Evolutionary conservation across 169 alveolate genomes (phyloP), one percentile per base, ranked within the genome.

Genomic region (Perkinsus marinus): DNA sequence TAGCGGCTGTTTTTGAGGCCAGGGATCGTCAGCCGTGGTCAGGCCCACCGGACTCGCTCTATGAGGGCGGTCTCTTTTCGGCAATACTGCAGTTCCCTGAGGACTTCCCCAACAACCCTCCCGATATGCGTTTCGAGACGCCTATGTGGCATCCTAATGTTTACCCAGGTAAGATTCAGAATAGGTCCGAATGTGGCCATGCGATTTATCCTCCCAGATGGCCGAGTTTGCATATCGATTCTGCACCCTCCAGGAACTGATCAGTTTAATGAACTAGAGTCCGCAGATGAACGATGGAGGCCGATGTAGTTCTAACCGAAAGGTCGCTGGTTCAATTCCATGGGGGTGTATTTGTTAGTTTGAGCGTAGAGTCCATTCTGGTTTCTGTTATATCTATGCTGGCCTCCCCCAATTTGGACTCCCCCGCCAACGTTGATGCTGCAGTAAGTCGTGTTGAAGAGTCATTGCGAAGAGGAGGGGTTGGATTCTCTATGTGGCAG

Each of bases 141-240:
- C 98, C 97, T 94, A 98, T 98, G 99, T 98, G 99, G 99, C 99
- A 98, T 93, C 99, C 99, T 22, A 98, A 98, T 95, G 97, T 97
- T 92, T 93, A 92, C 89, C 39, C 43, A 0, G 90, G 39, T 39
- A 41, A 43, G 36, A 0, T 0, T 57, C 90, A 10, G 6, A 46
- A 30, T 36, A 0, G 38, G 22, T 22, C 68, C 68, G 89, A 37
- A 39, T 16, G 90, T 92, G 26, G 94, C 41, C 91, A 91, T 39
- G 10, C 68, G 34, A 37, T 39, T 91, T 39, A 89, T 94, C 68
- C 94, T 91, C 90, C 98, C 98, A 34, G 99, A 97, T 94, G 99
- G 99, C n/a, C 95, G 95, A 91, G 99, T 98, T 17, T 99, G 99
- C 95, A 98, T 98, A 68, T 97, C 99, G 17, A 98, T 98, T 91